Base-by-base conservation (phyloP, 371 early-diverging fungal genomes). In the Parasitella parasitica region DNA sequence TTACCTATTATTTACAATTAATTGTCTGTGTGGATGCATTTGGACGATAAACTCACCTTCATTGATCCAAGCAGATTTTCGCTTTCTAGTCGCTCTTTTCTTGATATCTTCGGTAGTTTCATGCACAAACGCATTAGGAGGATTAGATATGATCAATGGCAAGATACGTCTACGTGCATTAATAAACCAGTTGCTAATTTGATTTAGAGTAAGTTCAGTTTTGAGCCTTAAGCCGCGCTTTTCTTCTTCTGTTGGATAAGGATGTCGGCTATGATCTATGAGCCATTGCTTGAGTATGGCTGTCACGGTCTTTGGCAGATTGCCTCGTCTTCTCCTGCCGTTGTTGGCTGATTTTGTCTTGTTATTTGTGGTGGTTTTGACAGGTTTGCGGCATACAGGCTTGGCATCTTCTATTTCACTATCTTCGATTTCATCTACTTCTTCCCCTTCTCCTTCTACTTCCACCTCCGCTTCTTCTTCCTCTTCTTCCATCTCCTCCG, bases 111-210 rank as follows among this genome's bases (percentile, higher is more conserved):
- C 43, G 0, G 43, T 43, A 1, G 43, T 43, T 43, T 43, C 43
- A 43, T 43, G 43, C 11, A 43, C 43, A 43, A 43, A 43, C 7
- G 43, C 43, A 22, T 41, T 24, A 20, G 43, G 43, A 43, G 43
- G 43, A 43, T 43, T 43, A 22, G 65, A 59, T 34, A 63, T 16
- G 22, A 73, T 69, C n/a, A 63, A 69, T 32, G 78, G 79, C 35
- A 83, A 30, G 16, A 77, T 75, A 35, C 91, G 77, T 57, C 91
- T 64, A 3, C 93, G 59, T 0, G 91, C 91, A 76, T 91, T 91
- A 52, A 93, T 89, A 64, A 91, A 93, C 91, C 91, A 91, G 63
- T 91, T 89, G 49, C 88, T 90, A 49, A 91, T 86, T 68, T 93
- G 93, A 51, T 81, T 84, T 54, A 86, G 59, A 2, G 77, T 84